Percentiles rank a stretch among this genome's conserved stretches.
These are phyloP conservation scores for Aspergillus awamori DNA, from an alignment of 2,329 filamentous ascomycete species.

Conservation along the genomic window DNA sequence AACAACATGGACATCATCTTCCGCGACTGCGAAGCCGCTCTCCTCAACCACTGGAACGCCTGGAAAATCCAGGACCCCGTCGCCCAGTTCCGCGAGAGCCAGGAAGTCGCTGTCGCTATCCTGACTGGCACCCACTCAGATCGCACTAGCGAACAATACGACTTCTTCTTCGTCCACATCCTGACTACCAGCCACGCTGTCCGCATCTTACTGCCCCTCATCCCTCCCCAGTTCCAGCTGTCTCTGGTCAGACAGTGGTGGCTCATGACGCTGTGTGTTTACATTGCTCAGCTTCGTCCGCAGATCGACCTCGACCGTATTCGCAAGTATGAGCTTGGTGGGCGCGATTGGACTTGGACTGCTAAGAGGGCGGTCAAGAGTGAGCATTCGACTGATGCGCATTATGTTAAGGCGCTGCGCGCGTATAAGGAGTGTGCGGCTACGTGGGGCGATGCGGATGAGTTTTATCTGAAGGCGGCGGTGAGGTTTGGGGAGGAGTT, in stretches of 20 bases:
- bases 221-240: constrained; percentile 74
- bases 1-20: constrained; percentile 71
- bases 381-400: constrained; percentile 69
- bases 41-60: constrained; percentile 89
- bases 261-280: constrained; percentile 77
- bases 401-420: constrained; percentile 82
- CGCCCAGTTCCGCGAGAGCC: constrained; percentile 74
- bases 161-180: constrained; percentile 81
- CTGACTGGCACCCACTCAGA: constrained; percentile 39
- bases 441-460: constrained; percentile 50
- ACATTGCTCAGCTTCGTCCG: constrained; percentile 74
- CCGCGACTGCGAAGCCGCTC: constrained; percentile 65
- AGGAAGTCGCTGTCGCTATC: constrained; percentile 56
- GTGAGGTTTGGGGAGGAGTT: constrained; percentile 54
- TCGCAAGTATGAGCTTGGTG: constrained; percentile 60
- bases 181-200: constrained; percentile 87
- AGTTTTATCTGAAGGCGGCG: constrained; percentile 54
- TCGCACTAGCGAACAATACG: constrained; percentile 59
- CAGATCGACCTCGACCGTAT: constrained; percentile 69
- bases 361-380: constrained; percentile 71
- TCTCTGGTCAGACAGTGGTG: constrained; percentile 84
- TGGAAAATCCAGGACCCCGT: constrained; percentile 73
- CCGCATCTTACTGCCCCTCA: constrained; percentile 76
- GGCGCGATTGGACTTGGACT: constrained; percentile 76
- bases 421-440: constrained; percentile 47